These are phyloP conservation scores for Tanozyma kutaoensis DNA, from an alignment of 805 yeast species.

Conservation along the genomic window DNA sequence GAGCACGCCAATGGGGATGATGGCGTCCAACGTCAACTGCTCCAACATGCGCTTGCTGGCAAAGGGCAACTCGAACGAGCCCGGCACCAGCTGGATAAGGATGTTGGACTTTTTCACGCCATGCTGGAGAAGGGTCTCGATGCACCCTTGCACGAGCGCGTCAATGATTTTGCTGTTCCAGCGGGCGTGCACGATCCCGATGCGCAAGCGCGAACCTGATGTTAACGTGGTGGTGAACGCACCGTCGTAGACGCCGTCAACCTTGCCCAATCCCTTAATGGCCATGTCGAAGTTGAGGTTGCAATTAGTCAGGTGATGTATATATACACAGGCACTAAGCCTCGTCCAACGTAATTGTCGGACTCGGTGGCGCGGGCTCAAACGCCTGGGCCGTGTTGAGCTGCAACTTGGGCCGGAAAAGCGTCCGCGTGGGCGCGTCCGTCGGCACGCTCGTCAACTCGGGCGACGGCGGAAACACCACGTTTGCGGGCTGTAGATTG, in stretches of 20 bases:
- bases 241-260: conserved; percentile 61
- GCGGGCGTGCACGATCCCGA: conserved; percentile 91
- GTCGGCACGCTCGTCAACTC: conserved; percentile 20
- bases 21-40: conserved; percentile 52
- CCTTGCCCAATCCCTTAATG: conserved; percentile 65
- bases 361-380: conserved; percentile 9
- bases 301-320: no score
- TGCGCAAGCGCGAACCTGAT: conserved; percentile 39
- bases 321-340: no score
- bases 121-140: conserved; percentile 38
- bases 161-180: conserved; percentile 79
- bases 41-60: conserved; percentile 43
- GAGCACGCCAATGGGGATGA: conserved; percentile 87
- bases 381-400: conserved; percentile 8
- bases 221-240: conserved; percentile 5
- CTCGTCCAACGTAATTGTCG: conserved; percentile 28
- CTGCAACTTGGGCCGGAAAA: conserved; percentile 19
- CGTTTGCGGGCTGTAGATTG: conserved; percentile 24
- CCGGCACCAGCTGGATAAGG: conserved; percentile 78
- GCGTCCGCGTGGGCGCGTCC: conserved; percentile 21
- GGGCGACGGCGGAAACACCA: conserved; percentile 12
- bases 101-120: conserved; percentile 74
- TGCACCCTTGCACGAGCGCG: conserved; percentile 70
- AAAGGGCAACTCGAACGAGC: conserved; percentile 86
- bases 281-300: conserved; percentile 40